Evolutionary conservation across 202 grass and related monocot genomes (phyloP), one percentile per base, ranked within the genome.

Genomic region (Dendrocalamus latiflorus): DNA sequence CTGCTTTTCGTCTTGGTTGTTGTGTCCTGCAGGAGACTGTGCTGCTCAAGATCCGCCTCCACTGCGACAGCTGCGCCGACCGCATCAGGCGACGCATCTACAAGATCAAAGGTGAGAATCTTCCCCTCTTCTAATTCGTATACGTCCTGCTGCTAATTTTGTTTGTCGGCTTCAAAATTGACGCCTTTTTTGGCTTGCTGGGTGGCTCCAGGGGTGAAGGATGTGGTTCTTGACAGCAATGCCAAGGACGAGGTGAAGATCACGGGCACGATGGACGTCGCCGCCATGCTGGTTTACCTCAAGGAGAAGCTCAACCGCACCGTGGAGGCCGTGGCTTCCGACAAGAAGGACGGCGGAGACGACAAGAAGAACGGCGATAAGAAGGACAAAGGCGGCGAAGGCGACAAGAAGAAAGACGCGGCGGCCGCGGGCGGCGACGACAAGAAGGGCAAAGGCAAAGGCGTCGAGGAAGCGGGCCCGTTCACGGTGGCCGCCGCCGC

Each of bases 21-120:
- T 20, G 43, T 15, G 4, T 56, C 42, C 57, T 9, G 3, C 87
- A 93, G 87, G 90, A 83, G 57, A 89, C 89, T 4, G 91, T 87
- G 72, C 25, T 96, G 78, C 93, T 99, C 42, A 91, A 80, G 84
- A 94, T 95, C 60, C 89, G 86, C 5, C 96, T 99, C 16, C 96
- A 99, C 80, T 96, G 96, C 83, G 91, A 96, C 34, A 88, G 89
- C 66, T 99, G 96, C 87, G 83, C 94, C 25, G 76, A 86, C 72
- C 88, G 86, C 74, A 95, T 96, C 77, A 51, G 81, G 30, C 82
- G 83, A 62, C 83, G 82, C 25, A 93, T 95, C 30, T 82, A 81
- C 85, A 95, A 99, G 78, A 82, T 99, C 69, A 92, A 99, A 94
- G 96, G 95, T 97, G 77, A 71, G 36, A 13, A 36, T 26, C 1